Evolutionary conservation across 2,329 filamentous ascomycete species (phyloP).

Genomic region (Aspergillus alliaceus): DNA sequence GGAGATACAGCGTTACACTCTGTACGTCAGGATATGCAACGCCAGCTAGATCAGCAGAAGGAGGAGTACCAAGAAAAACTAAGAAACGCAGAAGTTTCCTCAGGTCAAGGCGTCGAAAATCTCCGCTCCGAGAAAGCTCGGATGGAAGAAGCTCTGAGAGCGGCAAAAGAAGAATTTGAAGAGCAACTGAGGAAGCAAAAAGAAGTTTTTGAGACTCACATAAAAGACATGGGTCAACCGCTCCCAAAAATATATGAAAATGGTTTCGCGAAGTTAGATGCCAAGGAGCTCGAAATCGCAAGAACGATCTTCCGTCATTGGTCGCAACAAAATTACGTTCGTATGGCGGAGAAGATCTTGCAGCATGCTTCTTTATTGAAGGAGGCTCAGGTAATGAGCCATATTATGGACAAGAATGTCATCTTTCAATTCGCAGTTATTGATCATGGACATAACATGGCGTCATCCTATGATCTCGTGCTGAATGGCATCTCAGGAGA

Average conservation of each 20-base stretch:
- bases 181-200: constrained; percentile 80
- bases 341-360: constrained; percentile 88
- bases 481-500: constrained; percentile 86
- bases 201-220: constrained; percentile 78
- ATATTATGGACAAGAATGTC: constrained; percentile 88
- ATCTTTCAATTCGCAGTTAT: constrained; percentile 94
- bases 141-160: constrained; percentile 79
- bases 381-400: constrained; percentile 97
- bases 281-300: constrained; percentile 71
- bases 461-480: constrained; percentile 95
- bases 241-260: constrained; percentile 54
- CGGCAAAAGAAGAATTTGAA: constrained; percentile 86
- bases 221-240: constrained; percentile 68
- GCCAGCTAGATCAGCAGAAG: constrained; percentile 78
- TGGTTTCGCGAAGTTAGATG: constrained; percentile 57
- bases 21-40: constrained; percentile 79
- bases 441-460: constrained; percentile 81
- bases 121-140: constrained; percentile 77
- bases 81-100: constrained; percentile 69
- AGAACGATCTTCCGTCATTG: constrained; percentile 69
- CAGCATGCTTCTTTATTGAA: constrained; percentile 86
- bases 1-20: constrained; percentile 65
- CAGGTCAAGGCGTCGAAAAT: constrained; percentile 75
- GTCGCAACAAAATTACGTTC: constrained; percentile 82
- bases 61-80: constrained; percentile 78